These are phyloP conservation scores for Penicillium sp. DNA, from an alignment of 2,329 filamentous ascomycete genomes.

Conservation along the genomic window DNA sequence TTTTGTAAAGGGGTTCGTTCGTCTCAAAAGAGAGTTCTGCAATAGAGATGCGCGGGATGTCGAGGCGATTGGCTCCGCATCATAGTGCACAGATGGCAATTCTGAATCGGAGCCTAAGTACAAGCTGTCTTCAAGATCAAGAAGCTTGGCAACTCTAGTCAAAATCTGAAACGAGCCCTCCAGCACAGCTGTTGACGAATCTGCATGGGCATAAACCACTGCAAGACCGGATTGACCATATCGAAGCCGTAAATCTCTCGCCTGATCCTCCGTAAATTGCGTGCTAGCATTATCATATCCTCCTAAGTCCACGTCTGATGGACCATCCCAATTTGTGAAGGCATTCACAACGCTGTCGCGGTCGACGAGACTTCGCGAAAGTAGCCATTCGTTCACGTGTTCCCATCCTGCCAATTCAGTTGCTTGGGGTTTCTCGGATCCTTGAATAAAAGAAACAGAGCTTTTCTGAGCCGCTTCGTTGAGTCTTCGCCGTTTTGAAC, in stretches of 20 bases:
- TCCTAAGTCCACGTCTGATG: slow-evolving; percentile 58
- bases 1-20: slow-evolving; percentile 43
- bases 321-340: slow-evolving; percentile 60
- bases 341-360: slow-evolving; percentile 51
- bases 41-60: slow-evolving; percentile 44
- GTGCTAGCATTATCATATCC: slow-evolving; percentile 48
- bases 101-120: slow-evolving; percentile 23
- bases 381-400: slow-evolving; percentile 59
- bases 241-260: slow-evolving; percentile 44
- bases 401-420: slow-evolving; percentile 52
- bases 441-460: slow-evolving; percentile 30
- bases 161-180: slow-evolving; percentile 52
- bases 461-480: slow-evolving; percentile 31
- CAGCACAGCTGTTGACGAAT: slow-evolving; percentile 46
- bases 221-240: slow-evolving; percentile 62
- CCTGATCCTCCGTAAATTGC: slow-evolving; percentile 45
- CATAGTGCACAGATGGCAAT: slow-evolving; percentile 33
- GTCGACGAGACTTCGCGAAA: slow-evolving; percentile 53
- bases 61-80: slow-evolving; percentile 33
- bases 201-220: slow-evolving; percentile 56
- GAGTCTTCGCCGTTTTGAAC: slow-evolving; percentile 55
- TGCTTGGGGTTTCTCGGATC: slow-evolving; percentile 18
- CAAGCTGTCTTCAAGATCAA: slow-evolving; percentile 51
- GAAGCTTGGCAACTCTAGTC: slow-evolving; percentile 50
- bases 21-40: slow-evolving; percentile 41